phyloP scores from a whole-genome alignment of 2,329 filamentous ascomycete genomes.

The Aureobasidium sp. region DNA sequence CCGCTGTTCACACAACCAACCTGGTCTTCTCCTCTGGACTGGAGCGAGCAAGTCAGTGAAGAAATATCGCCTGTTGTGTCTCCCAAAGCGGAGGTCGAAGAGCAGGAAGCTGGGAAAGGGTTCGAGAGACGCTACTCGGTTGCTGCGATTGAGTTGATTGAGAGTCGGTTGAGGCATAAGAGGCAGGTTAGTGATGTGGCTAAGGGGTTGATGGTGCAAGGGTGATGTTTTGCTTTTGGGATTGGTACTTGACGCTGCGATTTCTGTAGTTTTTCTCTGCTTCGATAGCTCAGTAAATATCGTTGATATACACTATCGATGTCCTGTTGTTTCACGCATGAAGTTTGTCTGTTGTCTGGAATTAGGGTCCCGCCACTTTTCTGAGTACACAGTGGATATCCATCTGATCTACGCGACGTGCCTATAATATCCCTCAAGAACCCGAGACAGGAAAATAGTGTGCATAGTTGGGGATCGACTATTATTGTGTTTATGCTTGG shows the following conservation, averaged over 20 bases:
- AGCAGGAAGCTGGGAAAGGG: neutral
- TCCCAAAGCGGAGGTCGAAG: neutral
- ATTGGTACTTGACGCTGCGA: no score
- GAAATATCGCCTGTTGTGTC: neutral
- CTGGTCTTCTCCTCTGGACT: neutral
- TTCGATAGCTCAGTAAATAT: neutral
- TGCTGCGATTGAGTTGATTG: conserved; percentile 22
- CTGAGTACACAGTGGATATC: no score
- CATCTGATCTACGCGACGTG: no score
- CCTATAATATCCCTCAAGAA: no score
- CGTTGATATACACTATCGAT: neutral
- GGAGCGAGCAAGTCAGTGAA: neutral
- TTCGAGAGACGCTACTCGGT: conserved; percentile 26
- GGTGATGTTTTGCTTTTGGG: neutral
- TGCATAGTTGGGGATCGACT: neutral
- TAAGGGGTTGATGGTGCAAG: neutral
- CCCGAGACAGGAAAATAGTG: neutral
- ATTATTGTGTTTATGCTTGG: neutral
- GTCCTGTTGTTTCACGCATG: neutral
- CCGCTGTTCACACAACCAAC: neutral
- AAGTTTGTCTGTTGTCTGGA: no score
- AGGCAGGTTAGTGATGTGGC: neutral
- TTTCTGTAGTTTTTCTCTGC: neutral
- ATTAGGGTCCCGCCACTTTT: no score
- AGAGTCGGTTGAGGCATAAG: conserved; percentile 18